These are phyloP conservation scores for Trifolium pratense DNA, from an alignment of 306 rosid species.

Conservation along the genomic window DNA sequence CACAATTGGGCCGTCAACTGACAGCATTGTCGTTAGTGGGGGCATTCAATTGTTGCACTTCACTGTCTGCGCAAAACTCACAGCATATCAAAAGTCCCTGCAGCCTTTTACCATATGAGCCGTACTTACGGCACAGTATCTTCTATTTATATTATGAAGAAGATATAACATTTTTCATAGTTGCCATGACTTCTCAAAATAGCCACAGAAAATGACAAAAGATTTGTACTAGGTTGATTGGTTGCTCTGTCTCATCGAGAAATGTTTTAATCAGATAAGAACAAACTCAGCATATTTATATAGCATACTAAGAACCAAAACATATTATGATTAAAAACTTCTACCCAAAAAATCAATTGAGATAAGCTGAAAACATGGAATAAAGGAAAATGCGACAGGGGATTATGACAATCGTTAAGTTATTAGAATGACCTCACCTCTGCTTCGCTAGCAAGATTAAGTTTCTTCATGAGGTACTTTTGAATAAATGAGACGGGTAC, in stretches of 20 bases:
- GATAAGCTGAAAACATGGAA: neutral
- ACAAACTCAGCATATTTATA: slow-evolving; percentile 14
- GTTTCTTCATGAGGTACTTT: slow-evolving; percentile 88
- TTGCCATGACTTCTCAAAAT: too few species aligned
- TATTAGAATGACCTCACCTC: slow-evolving; percentile 64
- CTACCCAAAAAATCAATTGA: neutral
- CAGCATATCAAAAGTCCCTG: too few species aligned
- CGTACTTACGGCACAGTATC: too few species aligned
- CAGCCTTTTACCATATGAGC: too few species aligned
- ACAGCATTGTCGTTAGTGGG: too few species aligned
- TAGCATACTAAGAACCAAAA: slow-evolving; percentile 25
- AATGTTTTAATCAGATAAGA: neutral
- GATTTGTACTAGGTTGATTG: neutral
- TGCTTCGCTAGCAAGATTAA: slow-evolving; percentile 77
- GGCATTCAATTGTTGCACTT: too few species aligned
- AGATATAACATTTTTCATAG: too few species aligned
- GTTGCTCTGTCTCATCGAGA: slow-evolving; percentile 5
- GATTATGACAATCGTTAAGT: neutral
- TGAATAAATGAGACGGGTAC: slow-evolving; percentile 88
- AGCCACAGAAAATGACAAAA: too few species aligned
- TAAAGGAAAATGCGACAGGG: neutral
- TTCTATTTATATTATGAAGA: too few species aligned
- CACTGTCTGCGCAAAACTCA: too few species aligned
- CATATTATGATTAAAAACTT: neutral
- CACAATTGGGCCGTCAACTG: too few species aligned